Evolutionary conservation across 306 rosid genomes (phyloP).

Genomic region (Fragaria nilgerrensis): DNA sequence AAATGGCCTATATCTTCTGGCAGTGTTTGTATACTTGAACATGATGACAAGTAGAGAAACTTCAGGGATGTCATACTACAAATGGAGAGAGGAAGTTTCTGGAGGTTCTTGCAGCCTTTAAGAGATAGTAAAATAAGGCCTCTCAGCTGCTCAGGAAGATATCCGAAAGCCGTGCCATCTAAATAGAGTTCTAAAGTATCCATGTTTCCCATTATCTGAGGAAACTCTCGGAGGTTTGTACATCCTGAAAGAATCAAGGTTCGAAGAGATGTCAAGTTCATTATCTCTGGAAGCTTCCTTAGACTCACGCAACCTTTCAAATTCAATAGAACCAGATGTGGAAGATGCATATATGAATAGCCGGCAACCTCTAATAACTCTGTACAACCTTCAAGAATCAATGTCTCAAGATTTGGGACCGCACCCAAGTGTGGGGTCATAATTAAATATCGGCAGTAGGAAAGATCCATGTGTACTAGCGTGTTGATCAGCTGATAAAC

Average conservation of each 20-base stretch:
- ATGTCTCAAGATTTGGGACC: conserved; percentile 12
- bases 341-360: not conserved
- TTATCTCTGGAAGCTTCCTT: not conserved
- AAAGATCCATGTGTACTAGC: not conserved
- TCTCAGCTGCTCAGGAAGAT: no score
- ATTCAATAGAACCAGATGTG: not conserved
- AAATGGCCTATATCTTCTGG: conserved; percentile 4
- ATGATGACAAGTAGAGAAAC: not conserved
- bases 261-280: not conserved
- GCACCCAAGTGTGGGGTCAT: not conserved
- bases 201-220: not conserved
- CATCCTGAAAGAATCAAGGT: conserved; percentile 14
- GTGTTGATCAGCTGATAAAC: not conserved
- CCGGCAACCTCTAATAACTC: not conserved
- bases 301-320: not conserved
- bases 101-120: not conserved
- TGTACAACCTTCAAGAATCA: conserved; percentile 17
- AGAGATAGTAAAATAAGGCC: not conserved
- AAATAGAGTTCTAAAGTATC: no score
- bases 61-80: not conserved
- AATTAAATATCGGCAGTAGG: not conserved
- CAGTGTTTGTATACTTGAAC: not conserved
- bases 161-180: no score
- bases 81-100: not conserved
- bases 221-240: not conserved